These are phyloP conservation scores for Meripilus lineatus DNA, from an alignment of 1,284 basidiomycete genomes.

Conservation along the genomic window DNA sequence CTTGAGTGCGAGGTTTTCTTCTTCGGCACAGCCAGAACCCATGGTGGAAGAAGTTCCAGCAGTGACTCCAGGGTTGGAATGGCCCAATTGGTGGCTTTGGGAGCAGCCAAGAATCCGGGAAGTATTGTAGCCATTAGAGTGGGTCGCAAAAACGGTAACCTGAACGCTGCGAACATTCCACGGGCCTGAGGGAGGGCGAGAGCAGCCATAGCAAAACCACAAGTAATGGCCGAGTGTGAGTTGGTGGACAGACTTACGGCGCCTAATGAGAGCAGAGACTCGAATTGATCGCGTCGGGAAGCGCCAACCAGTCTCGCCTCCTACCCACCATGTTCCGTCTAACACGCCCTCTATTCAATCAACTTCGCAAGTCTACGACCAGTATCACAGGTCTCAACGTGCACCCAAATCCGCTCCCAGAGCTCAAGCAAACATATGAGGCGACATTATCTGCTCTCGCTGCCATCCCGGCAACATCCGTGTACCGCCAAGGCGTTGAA, in stretches of 20 bases:
- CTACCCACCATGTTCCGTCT: conserved; percentile 64
- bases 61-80: conserved; percentile 56
- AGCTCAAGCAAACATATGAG: conserved; percentile 73
- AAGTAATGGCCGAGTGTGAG: too few species aligned
- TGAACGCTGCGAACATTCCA: conserved; percentile 31
- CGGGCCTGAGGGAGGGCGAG: conserved; percentile 33
- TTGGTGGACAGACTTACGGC: conserved; percentile 4
- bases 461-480: conserved; percentile 72
- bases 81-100: conserved; percentile 37
- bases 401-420: conserved; percentile 77
- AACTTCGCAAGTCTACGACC: conserved; percentile 67
- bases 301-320: neutral
- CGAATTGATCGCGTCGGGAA: neutral
- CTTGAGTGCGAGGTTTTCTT: conserved; percentile 91
- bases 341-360: conserved; percentile 67
- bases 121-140: conserved; percentile 26
- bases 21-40: conserved; percentile 92
- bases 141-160: conserved; percentile 31
- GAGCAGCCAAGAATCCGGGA: conserved; percentile 26
- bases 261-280: neutral
- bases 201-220: conserved; percentile 32
- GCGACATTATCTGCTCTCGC: conserved; percentile 73
- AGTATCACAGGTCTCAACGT: conserved; percentile 73
- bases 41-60: conserved; percentile 80
- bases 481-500: conserved; percentile 90